Percentiles rank a stretch among this genome's conserved stretches.
These are phyloP conservation scores for Fagus sylvatica DNA, from an alignment of 306 rosid species.

Conservation along the genomic window DNA sequence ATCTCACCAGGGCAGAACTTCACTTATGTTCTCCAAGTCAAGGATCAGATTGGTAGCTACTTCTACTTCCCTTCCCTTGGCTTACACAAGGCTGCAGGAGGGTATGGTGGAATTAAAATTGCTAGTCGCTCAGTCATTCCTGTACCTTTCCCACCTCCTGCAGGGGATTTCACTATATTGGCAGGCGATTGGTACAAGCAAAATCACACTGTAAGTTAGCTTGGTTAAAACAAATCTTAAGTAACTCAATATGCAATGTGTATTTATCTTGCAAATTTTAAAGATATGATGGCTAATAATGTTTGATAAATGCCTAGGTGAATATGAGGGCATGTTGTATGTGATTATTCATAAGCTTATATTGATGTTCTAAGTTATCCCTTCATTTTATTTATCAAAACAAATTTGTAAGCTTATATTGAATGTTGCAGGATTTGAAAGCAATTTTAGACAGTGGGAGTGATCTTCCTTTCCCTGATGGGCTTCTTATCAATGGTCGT, in stretches of 20 bases:
- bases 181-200: constrained; percentile 82
- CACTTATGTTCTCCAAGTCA: constrained; percentile 79
- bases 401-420: not conserved
- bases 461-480: constrained; percentile 84
- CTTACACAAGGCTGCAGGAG: constrained; percentile 92
- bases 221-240: not conserved
- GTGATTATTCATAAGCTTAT: not conserved
- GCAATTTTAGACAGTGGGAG: constrained; percentile 75
- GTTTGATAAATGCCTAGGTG: not conserved
- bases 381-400: too few relatives aligned
- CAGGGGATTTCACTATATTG: constrained; percentile 70
- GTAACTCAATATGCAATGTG: not conserved
- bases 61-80: constrained; percentile 84
- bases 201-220: constrained; percentile 71
- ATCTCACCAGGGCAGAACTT: constrained; percentile 84
- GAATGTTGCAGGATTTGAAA: constrained; percentile 61
- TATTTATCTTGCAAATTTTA: not conserved
- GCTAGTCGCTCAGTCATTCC: constrained; percentile 73
- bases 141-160: constrained; percentile 77
- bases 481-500: constrained; percentile 78
- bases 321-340: not conserved
- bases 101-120: constrained; percentile 68
- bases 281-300: not conserved
- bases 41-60: constrained; percentile 92
- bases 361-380: not conserved